These are phyloP conservation scores for Rhodotorula sp. DNA, from an alignment of 1,284 basidiomycete genomes.

Conservation along the genomic window DNA sequence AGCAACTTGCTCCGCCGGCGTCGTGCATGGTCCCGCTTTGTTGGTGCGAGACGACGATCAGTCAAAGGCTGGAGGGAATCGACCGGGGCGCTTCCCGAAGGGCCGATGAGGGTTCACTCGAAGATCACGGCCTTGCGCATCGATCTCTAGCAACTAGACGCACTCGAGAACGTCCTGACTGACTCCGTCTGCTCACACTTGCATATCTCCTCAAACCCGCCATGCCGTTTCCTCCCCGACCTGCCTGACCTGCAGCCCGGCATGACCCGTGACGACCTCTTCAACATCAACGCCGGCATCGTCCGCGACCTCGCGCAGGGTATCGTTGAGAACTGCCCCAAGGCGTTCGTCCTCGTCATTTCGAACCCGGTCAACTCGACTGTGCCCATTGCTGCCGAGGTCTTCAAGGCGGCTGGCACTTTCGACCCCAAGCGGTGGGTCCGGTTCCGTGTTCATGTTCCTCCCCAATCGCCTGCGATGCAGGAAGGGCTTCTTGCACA, in stretches of 20 bases:
- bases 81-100: too few species aligned
- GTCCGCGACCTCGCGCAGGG: constrained; percentile 87
- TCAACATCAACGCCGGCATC: constrained; percentile 99
- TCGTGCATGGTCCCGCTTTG: too few species aligned
- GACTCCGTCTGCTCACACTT: too few species aligned
- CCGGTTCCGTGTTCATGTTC: neutral
- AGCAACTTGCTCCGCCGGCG: too few species aligned
- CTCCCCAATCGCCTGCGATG: neutral
- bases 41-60: too few species aligned
- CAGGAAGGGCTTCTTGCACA: neutral
- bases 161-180: too few species aligned
- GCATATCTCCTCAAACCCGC: too few species aligned
- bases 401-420: constrained; percentile 86
- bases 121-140: too few species aligned
- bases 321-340: constrained; percentile 79
- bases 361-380: constrained; percentile 66
- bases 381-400: constrained; percentile 93
- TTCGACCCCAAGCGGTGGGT: constrained; percentile 82
- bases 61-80: too few species aligned
- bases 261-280: constrained; percentile 80
- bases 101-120: too few species aligned
- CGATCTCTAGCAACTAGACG: too few species aligned
- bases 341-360: constrained; percentile 69
- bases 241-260: constrained; percentile 45
- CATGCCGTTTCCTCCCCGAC: neutral